Conservation (phyloP, 768 basidiomycete genomes). For the Ramaria sp. region DNA sequence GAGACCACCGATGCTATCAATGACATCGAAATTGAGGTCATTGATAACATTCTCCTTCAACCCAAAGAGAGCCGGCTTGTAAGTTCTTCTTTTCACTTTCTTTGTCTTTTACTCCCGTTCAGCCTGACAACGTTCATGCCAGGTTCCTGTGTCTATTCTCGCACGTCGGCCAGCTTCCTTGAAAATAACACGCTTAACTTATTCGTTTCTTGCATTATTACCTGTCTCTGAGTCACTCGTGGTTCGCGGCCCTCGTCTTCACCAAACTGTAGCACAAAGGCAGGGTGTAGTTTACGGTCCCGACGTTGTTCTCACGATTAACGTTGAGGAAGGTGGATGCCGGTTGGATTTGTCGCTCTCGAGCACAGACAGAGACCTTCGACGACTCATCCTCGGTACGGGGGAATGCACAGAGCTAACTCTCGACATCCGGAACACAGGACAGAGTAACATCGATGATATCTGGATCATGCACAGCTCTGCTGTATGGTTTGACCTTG, state of each 20-base stretch:
- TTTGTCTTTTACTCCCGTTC: background rate
- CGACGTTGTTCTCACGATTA: slow-evolving; percentile 48
- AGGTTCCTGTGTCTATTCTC: slow-evolving; percentile 59
- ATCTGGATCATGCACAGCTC: slow-evolving; percentile 58
- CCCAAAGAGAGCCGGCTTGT: slow-evolving; percentile 60
- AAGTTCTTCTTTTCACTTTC: slow-evolving; percentile 15
- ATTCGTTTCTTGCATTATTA: slow-evolving; percentile 65
- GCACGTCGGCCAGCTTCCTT: slow-evolving; percentile 42
- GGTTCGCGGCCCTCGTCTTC: slow-evolving; percentile 63
- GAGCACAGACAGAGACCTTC: slow-evolving; percentile 39
- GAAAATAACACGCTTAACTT: slow-evolving; percentile 45
- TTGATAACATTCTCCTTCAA: slow-evolving; percentile 51
- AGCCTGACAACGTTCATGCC: slow-evolving; percentile 1
- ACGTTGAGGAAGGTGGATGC: slow-evolving; percentile 56
- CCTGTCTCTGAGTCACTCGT: slow-evolving; percentile 56
- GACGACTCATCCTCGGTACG: slow-evolving; percentile 39
- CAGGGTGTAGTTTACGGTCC: slow-evolving; percentile 61
- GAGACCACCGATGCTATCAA: slow-evolving; percentile 25
- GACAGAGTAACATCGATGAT: slow-evolving; percentile 48
- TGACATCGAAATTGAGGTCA: slow-evolving; percentile 41
- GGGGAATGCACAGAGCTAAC: slow-evolving; percentile 54
- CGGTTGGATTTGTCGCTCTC: slow-evolving; percentile 35
- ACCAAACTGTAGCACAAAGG: slow-evolving; percentile 63
- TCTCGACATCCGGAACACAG: slow-evolving; percentile 58
- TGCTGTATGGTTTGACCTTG: background rate